phyloP scores from a whole-genome alignment of 306 rosid species.

The Echinosophora koreensis region DNA sequence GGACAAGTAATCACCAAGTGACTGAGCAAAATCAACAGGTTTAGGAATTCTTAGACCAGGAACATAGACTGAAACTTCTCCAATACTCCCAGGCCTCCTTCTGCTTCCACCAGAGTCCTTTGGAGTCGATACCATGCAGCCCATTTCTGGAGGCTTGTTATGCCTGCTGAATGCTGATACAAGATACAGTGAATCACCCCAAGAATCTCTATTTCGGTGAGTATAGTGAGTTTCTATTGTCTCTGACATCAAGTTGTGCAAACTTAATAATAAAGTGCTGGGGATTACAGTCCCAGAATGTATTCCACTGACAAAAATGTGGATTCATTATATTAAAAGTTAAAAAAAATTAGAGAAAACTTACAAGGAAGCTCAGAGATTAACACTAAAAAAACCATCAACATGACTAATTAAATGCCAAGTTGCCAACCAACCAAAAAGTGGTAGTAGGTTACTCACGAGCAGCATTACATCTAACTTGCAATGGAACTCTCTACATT shows the following conservation, averaged over 20 bases:
- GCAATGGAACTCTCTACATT: slow-evolving; percentile 59
- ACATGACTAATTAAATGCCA: slow-evolving; percentile 68
- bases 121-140: slow-evolving; percentile 80
- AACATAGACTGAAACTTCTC: slow-evolving; percentile 93
- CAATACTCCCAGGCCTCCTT: slow-evolving; percentile 90
- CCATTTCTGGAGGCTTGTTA: slow-evolving; percentile 69
- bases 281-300: slow-evolving; percentile 38
- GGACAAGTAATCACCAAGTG: slow-evolving; percentile 78
- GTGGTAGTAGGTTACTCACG: slow-evolving; percentile 83
- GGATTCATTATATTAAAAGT: slow-evolving; percentile 42
- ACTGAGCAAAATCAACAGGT: slow-evolving; percentile 84
- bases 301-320: slow-evolving; percentile 39
- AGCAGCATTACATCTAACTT: slow-evolving; percentile 59
- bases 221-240: background rate
- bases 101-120: slow-evolving; percentile 84
- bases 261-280: slow-evolving; percentile 37
- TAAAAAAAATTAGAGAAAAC: slow-evolving; percentile 39
- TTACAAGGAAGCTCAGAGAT: slow-evolving; percentile 57
- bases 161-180: slow-evolving; percentile 51
- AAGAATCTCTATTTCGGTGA: slow-evolving; percentile 33
- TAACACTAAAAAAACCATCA: slow-evolving; percentile 51
- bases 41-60: slow-evolving; percentile 95
- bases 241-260: slow-evolving; percentile 29
- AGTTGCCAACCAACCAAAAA: slow-evolving; percentile 83
- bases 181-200: slow-evolving; percentile 50